phyloP scores from a whole-genome alignment of 2,329 filamentous ascomycete species.

The Elsinoe ampelina region DNA sequence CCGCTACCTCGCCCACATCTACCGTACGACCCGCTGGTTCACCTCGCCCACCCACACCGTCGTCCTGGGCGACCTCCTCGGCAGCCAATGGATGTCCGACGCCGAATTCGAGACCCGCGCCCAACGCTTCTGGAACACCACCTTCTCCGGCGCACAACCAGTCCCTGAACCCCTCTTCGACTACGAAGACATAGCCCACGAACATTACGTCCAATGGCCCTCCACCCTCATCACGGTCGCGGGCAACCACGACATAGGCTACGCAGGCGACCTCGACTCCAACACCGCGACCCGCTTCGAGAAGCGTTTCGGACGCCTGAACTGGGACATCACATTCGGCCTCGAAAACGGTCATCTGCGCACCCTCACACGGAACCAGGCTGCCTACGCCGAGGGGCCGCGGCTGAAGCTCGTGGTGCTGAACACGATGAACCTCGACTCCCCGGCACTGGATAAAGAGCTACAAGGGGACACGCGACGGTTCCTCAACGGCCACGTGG shows the following conservation, averaged over 20 bases:
- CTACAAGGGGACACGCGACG: slow-evolving; percentile 69
- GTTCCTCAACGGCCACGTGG: slow-evolving; percentile 53
- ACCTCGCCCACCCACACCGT: slow-evolving; percentile 74
- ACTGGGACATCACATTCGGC: slow-evolving; percentile 74
- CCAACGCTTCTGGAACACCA: slow-evolving; percentile 67
- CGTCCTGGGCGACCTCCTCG: slow-evolving; percentile 82
- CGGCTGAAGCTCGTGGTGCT: slow-evolving; percentile 75
- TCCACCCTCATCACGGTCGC: slow-evolving; percentile 76
- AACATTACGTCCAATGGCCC: slow-evolving; percentile 1
- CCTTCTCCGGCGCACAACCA: slow-evolving; percentile 51
- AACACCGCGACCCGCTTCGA: slow-evolving; percentile 73
- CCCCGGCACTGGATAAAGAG: slow-evolving; percentile 56
- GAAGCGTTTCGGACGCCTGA: slow-evolving; percentile 71
- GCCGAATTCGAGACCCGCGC: slow-evolving; percentile 70
- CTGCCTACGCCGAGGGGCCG: slow-evolving; percentile 34
- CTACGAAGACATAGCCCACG: slow-evolving; percentile 22
- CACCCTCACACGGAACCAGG: not conserved
- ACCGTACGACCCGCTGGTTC: slow-evolving; percentile 76
- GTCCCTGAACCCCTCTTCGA: slow-evolving; percentile 16
- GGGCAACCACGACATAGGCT: slow-evolving; percentile 94
- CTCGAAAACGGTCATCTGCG: slow-evolving; percentile 14
- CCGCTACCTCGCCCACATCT: slow-evolving; percentile 88
- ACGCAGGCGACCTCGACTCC: slow-evolving; percentile 80
- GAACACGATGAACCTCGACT: slow-evolving; percentile 91
- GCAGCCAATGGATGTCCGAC: slow-evolving; percentile 89